Conservation (phyloP, 78 protist genomes). For the Cavenderia fasciculata region DNA sequence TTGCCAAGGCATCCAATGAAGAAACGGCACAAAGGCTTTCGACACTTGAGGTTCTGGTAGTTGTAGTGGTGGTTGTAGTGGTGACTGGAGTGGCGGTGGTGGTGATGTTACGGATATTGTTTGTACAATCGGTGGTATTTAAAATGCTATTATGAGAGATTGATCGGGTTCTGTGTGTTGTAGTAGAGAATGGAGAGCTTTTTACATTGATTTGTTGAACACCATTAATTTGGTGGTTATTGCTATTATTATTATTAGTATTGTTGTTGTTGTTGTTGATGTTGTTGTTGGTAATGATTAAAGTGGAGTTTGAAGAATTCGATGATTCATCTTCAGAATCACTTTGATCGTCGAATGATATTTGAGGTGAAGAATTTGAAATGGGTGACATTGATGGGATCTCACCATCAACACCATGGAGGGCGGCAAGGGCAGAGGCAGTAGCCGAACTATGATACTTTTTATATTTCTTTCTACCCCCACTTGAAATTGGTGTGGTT, state of each 20-base stretch:
- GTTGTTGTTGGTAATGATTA: background rate
- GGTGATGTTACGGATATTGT: background rate
- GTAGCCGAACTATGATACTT: background rate
- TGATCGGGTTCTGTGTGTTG: no score
- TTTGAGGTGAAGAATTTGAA: background rate
- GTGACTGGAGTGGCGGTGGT: background rate
- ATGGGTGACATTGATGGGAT: slow-evolving; percentile 26
- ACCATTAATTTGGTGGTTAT: background rate
- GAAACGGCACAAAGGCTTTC: background rate
- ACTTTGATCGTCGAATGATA: background rate
- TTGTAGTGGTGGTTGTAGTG: background rate
- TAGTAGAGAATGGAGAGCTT: no score
- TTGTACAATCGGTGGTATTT: background rate
- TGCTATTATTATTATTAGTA: background rate
- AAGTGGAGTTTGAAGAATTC: background rate
- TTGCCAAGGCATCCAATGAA: slow-evolving; percentile 33
- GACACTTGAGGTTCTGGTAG: background rate
- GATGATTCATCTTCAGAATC: background rate
- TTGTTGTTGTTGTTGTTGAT: background rate
- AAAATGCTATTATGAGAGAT: background rate
- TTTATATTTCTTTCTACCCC: background rate
- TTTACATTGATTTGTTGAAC: no score
- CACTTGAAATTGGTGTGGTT: background rate
- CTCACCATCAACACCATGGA: background rate
- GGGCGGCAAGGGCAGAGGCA: background rate